phyloP scores from a whole-genome alignment of 345 rosid genomes.

The Mallotus nudiflorus region DNA sequence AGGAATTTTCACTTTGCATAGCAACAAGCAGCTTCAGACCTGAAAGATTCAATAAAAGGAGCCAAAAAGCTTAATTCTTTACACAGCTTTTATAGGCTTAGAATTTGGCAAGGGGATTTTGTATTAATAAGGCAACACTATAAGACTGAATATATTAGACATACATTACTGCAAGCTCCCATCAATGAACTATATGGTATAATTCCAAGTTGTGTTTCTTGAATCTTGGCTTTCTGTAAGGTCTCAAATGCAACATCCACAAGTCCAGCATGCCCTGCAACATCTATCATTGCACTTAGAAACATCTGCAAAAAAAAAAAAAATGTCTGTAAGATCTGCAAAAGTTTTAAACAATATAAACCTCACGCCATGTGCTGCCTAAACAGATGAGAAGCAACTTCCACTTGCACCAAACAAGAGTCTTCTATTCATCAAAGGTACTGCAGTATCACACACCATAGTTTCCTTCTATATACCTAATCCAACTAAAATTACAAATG shows the following conservation, averaged over 20 bases:
- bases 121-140: conserved; percentile 3
- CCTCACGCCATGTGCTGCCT: neutral
- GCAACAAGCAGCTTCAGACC: neutral
- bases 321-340: conserved; percentile 8
- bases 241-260: conserved; percentile 76
- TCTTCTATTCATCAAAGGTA: too few species aligned
- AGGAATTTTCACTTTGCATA: neutral
- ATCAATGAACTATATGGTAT: conserved; percentile 89
- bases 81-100: neutral
- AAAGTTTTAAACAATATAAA: neutral
- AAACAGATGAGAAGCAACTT: too few species aligned
- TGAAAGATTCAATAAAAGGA: neutral
- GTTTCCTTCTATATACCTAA: too few species aligned
- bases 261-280: conserved; percentile 83
- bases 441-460: too few species aligned
- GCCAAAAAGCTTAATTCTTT: neutral
- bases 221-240: conserved; percentile 59
- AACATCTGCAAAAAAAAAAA: conserved; percentile 58
- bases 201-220: conserved; percentile 63
- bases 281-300: conserved; percentile 83
- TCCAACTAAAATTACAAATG: too few species aligned
- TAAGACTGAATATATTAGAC: conserved; percentile 29
- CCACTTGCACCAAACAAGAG: too few species aligned
- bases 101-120: neutral
- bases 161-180: conserved; percentile 98